Conservation (phyloP, 441 rosid genomes). For the Sinapis alba region DNA sequence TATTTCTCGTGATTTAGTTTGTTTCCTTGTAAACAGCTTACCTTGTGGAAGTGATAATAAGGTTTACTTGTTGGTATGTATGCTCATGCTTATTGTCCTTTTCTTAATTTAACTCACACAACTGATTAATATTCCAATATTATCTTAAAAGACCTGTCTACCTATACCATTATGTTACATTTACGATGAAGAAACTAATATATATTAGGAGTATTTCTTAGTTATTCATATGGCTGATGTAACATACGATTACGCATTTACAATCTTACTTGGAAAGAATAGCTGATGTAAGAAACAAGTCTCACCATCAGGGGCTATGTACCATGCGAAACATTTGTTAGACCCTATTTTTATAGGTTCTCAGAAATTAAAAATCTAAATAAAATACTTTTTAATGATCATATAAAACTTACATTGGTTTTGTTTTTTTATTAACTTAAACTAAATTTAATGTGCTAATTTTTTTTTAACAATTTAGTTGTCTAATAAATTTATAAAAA, state of each 20-base stretch:
- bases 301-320: too few relatives aligned
- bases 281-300: not conserved
- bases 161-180: not conserved
- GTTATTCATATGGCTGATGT: not conserved
- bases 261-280: not conserved
- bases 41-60: constrained; percentile 26
- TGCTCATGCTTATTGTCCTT: constrained; percentile 32
- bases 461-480: too few relatives aligned
- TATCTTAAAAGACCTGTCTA: not conserved
- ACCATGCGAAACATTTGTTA: too few relatives aligned
- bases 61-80: constrained; percentile 12
- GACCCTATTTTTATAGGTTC: too few relatives aligned
- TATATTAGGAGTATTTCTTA: not conserved
- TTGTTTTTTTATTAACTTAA: too few relatives aligned
- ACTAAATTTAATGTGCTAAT: too few relatives aligned
- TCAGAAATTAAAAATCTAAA: too few relatives aligned
- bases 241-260: not conserved
- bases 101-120: not conserved
- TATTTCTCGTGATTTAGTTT: constrained; percentile 36
- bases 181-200: not conserved
- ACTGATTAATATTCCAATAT: not conserved
- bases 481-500: too few relatives aligned
- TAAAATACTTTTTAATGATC: too few relatives aligned
- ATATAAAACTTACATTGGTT: too few relatives aligned
- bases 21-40: constrained; percentile 37